These are phyloP conservation scores for Cyberlindnera mrakii DNA, from an alignment of 805 yeast species.

Conservation along the genomic window DNA sequence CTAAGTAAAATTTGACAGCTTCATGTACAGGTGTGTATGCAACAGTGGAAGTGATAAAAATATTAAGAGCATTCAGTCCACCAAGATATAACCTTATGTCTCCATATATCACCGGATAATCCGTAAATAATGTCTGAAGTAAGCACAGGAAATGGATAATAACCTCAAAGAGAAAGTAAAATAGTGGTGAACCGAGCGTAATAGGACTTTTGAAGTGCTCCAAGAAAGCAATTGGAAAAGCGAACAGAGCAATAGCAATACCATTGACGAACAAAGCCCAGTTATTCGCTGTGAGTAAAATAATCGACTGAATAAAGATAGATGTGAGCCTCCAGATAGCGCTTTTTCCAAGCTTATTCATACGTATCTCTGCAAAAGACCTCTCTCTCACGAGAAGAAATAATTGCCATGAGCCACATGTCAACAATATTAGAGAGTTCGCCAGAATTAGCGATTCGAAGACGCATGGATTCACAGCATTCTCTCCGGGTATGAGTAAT, in stretches of 20 bases:
- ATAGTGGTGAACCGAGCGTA: slow-evolving; percentile 62
- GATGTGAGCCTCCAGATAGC: slow-evolving; percentile 9
- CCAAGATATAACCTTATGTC: slow-evolving; percentile 21
- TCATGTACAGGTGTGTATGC: slow-evolving; percentile 35
- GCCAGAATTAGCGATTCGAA: slow-evolving; percentile 10
- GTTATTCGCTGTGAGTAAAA: slow-evolving; percentile 1
- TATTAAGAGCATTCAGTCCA: slow-evolving; percentile 3
- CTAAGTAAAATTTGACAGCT: slow-evolving; percentile 27
- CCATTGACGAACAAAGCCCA: slow-evolving; percentile 10
- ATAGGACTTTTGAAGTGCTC: slow-evolving; percentile 39
- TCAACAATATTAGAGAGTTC: slow-evolving; percentile 6
- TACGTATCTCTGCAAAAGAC: slow-evolving; percentile 5
- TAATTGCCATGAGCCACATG: slow-evolving; percentile 16
- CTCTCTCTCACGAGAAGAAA: neutral
- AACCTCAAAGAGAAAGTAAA: slow-evolving; percentile 65
- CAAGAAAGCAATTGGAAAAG: slow-evolving; percentile 37
- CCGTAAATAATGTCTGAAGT: slow-evolving; percentile 31
- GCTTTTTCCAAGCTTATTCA: slow-evolving; percentile 13
- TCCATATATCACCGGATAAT: slow-evolving; percentile 15
- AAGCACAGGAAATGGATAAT: slow-evolving; percentile 40
- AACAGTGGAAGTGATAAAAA: slow-evolving; percentile 18
- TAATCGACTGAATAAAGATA: slow-evolving; percentile 7
- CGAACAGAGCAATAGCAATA: slow-evolving; percentile 17
- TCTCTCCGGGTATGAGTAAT: slow-evolving; percentile 17
- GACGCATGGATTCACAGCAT: slow-evolving; percentile 24